Evolutionary conservation across 495 filamentous ascomycete species (phyloP), one percentile per base, ranked within the genome.

Genomic region (Penicillium herquei): DNA sequence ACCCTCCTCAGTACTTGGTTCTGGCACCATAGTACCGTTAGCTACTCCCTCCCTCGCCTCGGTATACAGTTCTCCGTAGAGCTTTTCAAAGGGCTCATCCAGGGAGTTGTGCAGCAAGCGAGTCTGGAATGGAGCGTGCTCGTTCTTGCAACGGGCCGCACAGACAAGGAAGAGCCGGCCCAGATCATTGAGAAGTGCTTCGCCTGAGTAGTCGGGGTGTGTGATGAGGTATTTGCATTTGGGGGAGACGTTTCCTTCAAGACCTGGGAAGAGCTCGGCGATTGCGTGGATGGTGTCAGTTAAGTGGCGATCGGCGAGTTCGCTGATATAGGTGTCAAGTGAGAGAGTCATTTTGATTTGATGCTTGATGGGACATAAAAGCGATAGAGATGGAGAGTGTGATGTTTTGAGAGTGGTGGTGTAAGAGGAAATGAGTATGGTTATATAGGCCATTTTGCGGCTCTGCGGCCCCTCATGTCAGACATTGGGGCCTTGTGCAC

Each of bases 141-240:
- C 53, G 4, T 30, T 30, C 35, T 30, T 16, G 34, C 58, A 61
- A 34, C 30, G 33, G 0, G 2, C 6, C 9, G 18, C 54, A 39
- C 32, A 31, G 5, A 40, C 11, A 3, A 61, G 39, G 26, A 44
- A 54, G 39, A 42, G 26, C 13, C 33, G 39, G 8, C 54, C 58
- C 17, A 57, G 33, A 12, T 57, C 45, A 30, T 57, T 33, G 7
- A 61, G 46, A 12, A 34, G 31, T 12, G 37, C 54, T n/a, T 16
- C 34, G 13, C 54, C 58, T 35, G 44, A 31, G 50, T 57, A 57
- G 50, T 49, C 39, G 21, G 43, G 43, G 46, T 61, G 58, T 6
- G 21, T 7, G n/a, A 61, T 51, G 26, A 50, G 31, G 43, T 45
- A 50, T 21, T 33, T 32, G 16, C 21, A 14, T n/a, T 35, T 52